Evolutionary conservation across 148 eudicot genomes (phyloP).

Genomic region (Rhododendron vialii): DNA sequence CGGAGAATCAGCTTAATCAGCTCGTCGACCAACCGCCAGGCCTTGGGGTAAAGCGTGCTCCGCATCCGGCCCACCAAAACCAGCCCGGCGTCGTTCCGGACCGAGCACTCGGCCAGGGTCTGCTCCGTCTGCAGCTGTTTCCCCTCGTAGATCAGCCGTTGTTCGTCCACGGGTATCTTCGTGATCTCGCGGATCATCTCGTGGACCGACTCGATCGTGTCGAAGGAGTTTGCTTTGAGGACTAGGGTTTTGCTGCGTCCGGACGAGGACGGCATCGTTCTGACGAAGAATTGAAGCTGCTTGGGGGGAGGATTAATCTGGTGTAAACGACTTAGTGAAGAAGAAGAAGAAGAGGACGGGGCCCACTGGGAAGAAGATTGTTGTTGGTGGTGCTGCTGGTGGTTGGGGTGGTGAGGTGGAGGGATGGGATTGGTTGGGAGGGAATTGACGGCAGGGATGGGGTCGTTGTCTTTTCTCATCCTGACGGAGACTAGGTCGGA

Average conservation of each 20-base stretch:
- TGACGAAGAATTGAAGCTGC: constrained; percentile 57
- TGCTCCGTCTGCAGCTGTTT: constrained; percentile 64
- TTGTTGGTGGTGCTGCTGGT: not conserved
- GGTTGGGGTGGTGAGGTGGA: not conserved
- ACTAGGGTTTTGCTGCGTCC: constrained; percentile 35
- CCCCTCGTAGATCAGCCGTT: constrained; percentile 52
- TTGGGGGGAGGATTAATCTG: not conserved
- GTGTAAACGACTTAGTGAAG: not conserved
- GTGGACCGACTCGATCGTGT: constrained; percentile 45
- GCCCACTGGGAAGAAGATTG: not conserved
- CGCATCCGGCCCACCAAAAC: constrained; percentile 60
- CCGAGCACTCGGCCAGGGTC: constrained; percentile 36
- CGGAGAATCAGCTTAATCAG: constrained; percentile 29
- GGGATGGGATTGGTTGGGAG: not conserved
- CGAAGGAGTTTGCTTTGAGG: constrained; percentile 31
- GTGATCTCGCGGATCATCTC: constrained; percentile 32
- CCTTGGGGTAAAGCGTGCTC: constrained; percentile 53
- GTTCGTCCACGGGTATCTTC: constrained; percentile 44
- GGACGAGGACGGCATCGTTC: constrained; percentile 26
- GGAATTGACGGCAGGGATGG: not conserved
- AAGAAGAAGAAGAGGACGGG: not conserved
- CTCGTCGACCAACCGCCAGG: constrained; percentile 45
- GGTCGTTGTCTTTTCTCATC: constrained; percentile 14
- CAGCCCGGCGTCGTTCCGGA: constrained; percentile 47
- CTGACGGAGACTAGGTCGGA: constrained; percentile 8